Percentiles rank a stretch among this genome's conserved stretches.
These are phyloP conservation scores for Starmerella geochares DNA, from an alignment of 805 yeast genomes.

Conservation along the genomic window DNA sequence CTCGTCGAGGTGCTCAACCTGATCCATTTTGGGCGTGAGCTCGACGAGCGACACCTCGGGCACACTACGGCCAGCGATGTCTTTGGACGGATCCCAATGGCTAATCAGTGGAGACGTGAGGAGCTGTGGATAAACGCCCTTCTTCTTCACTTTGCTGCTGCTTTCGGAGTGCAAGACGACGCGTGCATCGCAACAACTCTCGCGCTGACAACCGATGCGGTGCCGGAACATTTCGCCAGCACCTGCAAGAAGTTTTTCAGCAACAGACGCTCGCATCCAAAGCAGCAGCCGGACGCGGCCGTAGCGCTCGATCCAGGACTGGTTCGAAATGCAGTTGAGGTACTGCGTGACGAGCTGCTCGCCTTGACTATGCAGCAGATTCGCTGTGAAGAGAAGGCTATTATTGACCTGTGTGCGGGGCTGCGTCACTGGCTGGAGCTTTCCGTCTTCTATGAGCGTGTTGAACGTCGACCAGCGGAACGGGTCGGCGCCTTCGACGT, in stretches of 20 bases:
- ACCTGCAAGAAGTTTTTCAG: constrained; percentile 51
- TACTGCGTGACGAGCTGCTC: constrained; percentile 69
- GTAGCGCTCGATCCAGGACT: constrained; percentile 64
- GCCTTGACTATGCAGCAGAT: constrained; percentile 46
- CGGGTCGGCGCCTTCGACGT: constrained; percentile 41
- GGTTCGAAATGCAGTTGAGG: constrained; percentile 54
- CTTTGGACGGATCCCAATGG: constrained; percentile 7
- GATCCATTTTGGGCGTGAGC: constrained; percentile 39
- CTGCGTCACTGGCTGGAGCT: constrained; percentile 35
- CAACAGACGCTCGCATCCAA: constrained; percentile 53
- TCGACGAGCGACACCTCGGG: constrained; percentile 43
- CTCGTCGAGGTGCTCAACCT: constrained; percentile 41
- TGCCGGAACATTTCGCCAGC: constrained; percentile 45
- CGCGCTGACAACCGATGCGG: constrained; percentile 54
- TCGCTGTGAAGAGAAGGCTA: constrained; percentile 49
- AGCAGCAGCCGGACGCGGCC: constrained; percentile 68
- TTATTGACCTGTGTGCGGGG: constrained; percentile 40
- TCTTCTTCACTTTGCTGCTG: constrained; percentile 27
- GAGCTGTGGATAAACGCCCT: constrained; percentile 16
- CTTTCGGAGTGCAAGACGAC: constrained; percentile 21
- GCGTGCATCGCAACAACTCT: constrained; percentile 49
- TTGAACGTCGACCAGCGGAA: constrained; percentile 57
- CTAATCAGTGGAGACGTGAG: constrained; percentile 16
- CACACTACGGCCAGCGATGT: constrained; percentile 22
- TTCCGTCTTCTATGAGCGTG: constrained; percentile 37